Evolutionary conservation across 805 yeast species (phyloP).

Genomic region (Tetrapisispora taiwanensis): DNA sequence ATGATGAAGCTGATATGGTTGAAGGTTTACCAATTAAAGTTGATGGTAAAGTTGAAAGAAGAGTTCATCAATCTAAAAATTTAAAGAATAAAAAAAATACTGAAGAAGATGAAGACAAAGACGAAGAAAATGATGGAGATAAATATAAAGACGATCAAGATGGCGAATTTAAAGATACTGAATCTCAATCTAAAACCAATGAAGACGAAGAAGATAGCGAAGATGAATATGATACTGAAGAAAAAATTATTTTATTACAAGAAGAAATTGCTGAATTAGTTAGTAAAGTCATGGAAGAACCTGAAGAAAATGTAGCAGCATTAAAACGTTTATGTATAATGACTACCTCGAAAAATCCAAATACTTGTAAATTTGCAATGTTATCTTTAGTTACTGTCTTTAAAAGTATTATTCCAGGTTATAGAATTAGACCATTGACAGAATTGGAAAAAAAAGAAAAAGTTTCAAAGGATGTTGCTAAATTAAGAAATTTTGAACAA

Average conservation of each 20-base stretch:
- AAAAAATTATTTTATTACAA: conserved; percentile 50
- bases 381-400: conserved; percentile 76
- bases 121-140: conserved; percentile 19
- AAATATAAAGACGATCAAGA: conserved; percentile 17
- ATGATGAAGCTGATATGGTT: conserved; percentile 29
- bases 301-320: conserved; percentile 68
- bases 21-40: conserved; percentile 77
- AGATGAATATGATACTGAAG: conserved; percentile 40
- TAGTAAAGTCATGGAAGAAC: conserved; percentile 68
- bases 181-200: conserved; percentile 29
- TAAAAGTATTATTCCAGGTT: conserved; percentile 79
- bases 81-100: conserved; percentile 5
- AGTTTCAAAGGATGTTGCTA: conserved; percentile 73
- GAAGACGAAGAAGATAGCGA: conserved; percentile 14
- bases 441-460: conserved; percentile 75
- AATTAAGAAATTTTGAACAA: conserved; percentile 73
- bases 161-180: conserved; percentile 36
- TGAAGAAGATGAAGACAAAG: conserved; percentile 9
- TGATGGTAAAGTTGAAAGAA: conserved; percentile 69
- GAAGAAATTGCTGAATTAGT: conserved; percentile 81
- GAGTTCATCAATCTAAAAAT: conserved; percentile 28
- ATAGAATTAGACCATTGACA: conserved; percentile 70
- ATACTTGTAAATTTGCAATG: conserved; percentile 59
- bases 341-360: conserved; percentile 57
- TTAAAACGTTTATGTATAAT: conserved; percentile 59